A percentile compares a stretch with the other conserved stretches of the same genome.
Evolutionary conservation across 2,329 filamentous ascomycete species (phyloP).

Genomic region (Colletotrichum simmondsii): DNA sequence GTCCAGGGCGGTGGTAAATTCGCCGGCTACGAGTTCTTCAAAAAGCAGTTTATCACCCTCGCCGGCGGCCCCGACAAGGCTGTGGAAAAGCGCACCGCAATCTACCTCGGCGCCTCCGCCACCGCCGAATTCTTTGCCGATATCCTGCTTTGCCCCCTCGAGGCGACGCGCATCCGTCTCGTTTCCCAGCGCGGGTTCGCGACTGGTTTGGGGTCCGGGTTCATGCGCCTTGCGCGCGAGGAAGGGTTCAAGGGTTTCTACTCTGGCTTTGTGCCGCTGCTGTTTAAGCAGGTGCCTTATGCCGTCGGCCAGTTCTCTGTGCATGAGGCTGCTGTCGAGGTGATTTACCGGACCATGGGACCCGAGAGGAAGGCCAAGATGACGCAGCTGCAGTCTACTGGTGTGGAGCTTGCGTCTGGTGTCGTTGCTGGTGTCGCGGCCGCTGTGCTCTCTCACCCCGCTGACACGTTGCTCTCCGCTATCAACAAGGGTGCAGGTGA

Average conservation of each 20-base stretch:
- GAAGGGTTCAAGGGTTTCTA: constrained; percentile 88
- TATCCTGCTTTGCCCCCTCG: constrained; percentile 88
- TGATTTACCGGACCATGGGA: constrained; percentile 77
- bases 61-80: constrained; percentile 65
- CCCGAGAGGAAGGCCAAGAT: constrained; percentile 73
- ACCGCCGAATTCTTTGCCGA: constrained; percentile 79
- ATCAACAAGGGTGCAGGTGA: constrained; percentile 67
- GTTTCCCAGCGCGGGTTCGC: constrained; percentile 86
- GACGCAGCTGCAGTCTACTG: constrained; percentile 78
- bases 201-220: constrained; percentile 75
- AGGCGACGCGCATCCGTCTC: constrained; percentile 82
- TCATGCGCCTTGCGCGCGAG: constrained; percentile 78
- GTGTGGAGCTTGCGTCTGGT: constrained; percentile 87
- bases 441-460: constrained; percentile 88
- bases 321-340: constrained; percentile 87
- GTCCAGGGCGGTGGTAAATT: constrained; percentile 93
- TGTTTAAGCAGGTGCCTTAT: constrained; percentile 92
- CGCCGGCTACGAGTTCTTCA: constrained; percentile 94
- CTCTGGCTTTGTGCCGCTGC: constrained; percentile 87
- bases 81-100: constrained; percentile 56
- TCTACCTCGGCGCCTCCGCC: constrained; percentile 80
- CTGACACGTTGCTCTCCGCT: constrained; percentile 71
- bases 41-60: constrained; percentile 82
- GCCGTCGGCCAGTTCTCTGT: constrained; percentile 96
- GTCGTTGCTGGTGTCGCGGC: constrained; percentile 89